phyloP scores from a whole-genome alignment of 495 filamentous ascomycete species.

The Tuber aestivum region DNA sequence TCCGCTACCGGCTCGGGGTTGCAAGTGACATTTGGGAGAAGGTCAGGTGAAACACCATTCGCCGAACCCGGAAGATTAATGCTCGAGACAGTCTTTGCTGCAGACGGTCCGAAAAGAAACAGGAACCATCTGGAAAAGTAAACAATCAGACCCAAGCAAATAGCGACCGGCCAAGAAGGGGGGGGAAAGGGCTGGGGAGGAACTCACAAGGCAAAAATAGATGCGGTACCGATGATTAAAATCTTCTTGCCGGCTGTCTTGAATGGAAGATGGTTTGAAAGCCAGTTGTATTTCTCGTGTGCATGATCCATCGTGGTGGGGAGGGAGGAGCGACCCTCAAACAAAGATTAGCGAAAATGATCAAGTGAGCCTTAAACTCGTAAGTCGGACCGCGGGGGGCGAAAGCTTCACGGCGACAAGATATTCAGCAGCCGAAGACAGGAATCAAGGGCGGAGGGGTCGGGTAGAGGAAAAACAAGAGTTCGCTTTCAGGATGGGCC shows the following conservation, averaged over 20 bases:
- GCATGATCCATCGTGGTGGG: slow-evolving; percentile 1
- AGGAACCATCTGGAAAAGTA: slow-evolving; percentile 8
- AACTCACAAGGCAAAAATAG: slow-evolving; percentile 1
- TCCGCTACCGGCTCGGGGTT: not conserved
- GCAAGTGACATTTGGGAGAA: not conserved
- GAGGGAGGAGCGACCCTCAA: not conserved
- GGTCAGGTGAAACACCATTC: not conserved
- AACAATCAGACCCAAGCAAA: not conserved
- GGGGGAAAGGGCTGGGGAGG: too few species aligned
- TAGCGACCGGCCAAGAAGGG: not conserved
- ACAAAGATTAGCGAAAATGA: not conserved
- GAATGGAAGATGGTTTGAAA: not conserved
- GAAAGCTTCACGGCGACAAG: not conserved
- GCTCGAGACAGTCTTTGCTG: slow-evolving; percentile 3
- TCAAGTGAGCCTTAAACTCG: not conserved
- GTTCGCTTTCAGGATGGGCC: not conserved
- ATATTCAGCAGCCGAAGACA: not conserved
- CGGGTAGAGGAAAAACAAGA: not conserved
- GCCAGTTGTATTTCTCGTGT: slow-evolving; percentile 1
- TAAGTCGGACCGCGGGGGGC: not conserved
- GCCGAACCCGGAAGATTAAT: not conserved
- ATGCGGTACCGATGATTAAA: slow-evolving; percentile 2
- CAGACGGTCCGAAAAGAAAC: slow-evolving; percentile 9
- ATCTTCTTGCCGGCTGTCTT: not conserved
- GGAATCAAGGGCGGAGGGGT: not conserved